Evolutionary conservation across 179 eudicot species (phyloP).

Genomic region (Silene vulgaris): DNA sequence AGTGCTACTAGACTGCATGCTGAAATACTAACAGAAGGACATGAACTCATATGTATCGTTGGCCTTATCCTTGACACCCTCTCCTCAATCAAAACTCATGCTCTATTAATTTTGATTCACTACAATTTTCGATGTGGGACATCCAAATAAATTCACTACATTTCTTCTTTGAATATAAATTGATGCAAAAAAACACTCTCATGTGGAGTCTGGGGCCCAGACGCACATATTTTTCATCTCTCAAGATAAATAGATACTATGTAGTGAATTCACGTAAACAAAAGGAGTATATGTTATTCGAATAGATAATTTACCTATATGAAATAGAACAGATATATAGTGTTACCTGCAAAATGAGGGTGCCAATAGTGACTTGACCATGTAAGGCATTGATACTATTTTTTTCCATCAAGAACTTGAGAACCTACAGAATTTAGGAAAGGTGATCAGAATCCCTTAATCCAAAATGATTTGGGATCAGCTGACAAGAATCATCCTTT

Average conservation of each 20-base stretch:
- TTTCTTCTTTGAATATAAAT: too few relatives aligned
- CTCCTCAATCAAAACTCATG: neutral
- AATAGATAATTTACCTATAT: neutral
- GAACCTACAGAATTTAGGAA: constrained; percentile 42
- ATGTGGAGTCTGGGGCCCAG: neutral
- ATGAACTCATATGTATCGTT: constrained; percentile 9
- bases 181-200: neutral
- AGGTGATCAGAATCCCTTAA: neutral
- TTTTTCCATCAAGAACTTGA: constrained; percentile 75
- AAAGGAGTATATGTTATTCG: neutral
- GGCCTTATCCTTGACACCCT: neutral
- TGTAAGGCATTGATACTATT: constrained; percentile 72
- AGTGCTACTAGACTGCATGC: constrained; percentile 6
- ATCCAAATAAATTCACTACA: neutral
- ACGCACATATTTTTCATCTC: neutral
- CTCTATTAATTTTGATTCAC: neutral
- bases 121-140: neutral
- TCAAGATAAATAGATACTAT: neutral
- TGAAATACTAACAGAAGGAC: neutral
- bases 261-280: neutral
- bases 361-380: constrained; percentile 97
- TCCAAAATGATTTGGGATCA: neutral
- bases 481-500: neutral
- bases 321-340: neutral
- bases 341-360: constrained; percentile 87